Percentiles rank a stretch among this genome's conserved stretches.
Evolutionary conservation across 2,329 filamentous ascomycete species (phyloP).

Genomic region (Aspergillus felis): DNA sequence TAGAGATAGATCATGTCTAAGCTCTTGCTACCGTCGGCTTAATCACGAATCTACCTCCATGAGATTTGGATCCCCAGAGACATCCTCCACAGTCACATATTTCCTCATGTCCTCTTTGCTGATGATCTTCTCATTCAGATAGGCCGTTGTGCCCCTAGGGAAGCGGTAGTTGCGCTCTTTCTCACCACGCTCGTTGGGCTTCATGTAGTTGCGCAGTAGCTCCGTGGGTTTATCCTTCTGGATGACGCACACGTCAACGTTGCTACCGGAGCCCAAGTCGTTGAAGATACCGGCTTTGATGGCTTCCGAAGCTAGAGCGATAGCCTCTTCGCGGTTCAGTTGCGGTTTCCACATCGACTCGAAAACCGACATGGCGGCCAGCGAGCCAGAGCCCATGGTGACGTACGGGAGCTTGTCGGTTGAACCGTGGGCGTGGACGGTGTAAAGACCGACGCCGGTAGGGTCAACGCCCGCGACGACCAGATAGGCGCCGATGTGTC

Average conservation of each 20-base stretch:
- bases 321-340: conserved; percentile 73
- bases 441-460: conserved; percentile 92
- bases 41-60: conserved; percentile 59
- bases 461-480: conserved; percentile 96
- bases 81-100: conserved; percentile 86
- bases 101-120: conserved; percentile 90
- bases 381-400: conserved; percentile 94
- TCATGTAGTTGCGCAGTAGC: conserved; percentile 87
- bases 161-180: conserved; percentile 96
- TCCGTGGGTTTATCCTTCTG: conserved; percentile 87
- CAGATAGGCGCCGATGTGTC: conserved; percentile 95
- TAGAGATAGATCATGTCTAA: conserved; percentile 2
- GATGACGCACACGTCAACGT: conserved; percentile 95
- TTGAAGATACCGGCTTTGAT: conserved; percentile 98
- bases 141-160: conserved; percentile 85
- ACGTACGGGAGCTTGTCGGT: conserved; percentile 99
- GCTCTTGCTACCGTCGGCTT: neutral
- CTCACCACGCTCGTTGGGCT: conserved; percentile 81
- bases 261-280: conserved; percentile 92
- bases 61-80: conserved; percentile 64
- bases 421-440: conserved; percentile 95
- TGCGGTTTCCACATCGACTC: conserved; percentile 89
- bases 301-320: conserved; percentile 77
- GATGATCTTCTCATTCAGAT: conserved; percentile 94
- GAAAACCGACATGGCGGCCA: conserved; percentile 97